Evolutionary conservation across 1,284 basidiomycete species (phyloP), one percentile per base, ranked within the genome.

Genomic region (Earliella scabrosa): DNA sequence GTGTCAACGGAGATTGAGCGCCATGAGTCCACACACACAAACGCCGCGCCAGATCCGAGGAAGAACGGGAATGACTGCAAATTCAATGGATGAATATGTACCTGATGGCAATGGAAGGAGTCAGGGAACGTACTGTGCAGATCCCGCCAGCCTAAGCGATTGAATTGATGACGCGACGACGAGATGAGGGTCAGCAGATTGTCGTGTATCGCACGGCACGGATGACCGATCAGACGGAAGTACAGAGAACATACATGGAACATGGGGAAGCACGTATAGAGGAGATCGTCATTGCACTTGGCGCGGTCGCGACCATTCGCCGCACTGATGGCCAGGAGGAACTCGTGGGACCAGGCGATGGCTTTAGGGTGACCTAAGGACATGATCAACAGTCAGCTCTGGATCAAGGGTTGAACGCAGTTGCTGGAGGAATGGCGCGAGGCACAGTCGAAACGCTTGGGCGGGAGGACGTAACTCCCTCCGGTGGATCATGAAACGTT

Each of bases 251-350:
- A 20, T 26, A 56, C 54, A 24, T 56, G 54, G 36, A 56, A 56
- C 54, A 56, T 56, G 4, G 51, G 51, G 29, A 53, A 53, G 21
- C 51, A 53, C 16, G 51, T 52, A 26, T 52, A 52, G 27, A 52
- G 44, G 16, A 53, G 23, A 23, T 53, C 51, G 38, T 53, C 51
- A 18, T 41, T 41, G 45, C 51, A 53, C 21, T 34, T 45, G 24
- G 21, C 29, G 13, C 45, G 51, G 39, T 53, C 51, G 9, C 51
- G 45, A 7, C 36, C 36, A 31, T 53, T 53, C 2, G 51, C 51
- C 4, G 51, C 51, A 40, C 36, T 32, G 9, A 53, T 45, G 29
- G 45, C 51, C 11, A 53, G 45, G 3, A 51, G 44, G 31, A 43
- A 51, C 32, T 50, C 45, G 36, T 50, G 54, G 3, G 43, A 52